Percentiles rank a stretch among this genome's conserved stretches.
Evolutionary conservation across 2,329 filamentous ascomycete species (phyloP).

Genomic region (Scytalidium lignicola): DNA sequence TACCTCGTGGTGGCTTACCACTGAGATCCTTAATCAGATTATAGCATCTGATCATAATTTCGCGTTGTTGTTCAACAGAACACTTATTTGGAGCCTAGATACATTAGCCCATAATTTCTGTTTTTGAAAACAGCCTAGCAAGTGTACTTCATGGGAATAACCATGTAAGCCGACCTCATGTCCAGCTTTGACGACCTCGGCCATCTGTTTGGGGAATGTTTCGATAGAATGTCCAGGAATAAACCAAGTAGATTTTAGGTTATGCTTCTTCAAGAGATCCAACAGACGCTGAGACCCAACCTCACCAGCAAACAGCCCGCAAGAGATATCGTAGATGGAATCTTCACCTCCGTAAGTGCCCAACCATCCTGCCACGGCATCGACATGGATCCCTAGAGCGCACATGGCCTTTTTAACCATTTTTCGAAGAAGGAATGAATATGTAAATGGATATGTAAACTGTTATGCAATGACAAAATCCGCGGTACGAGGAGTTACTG

Average conservation of each 20-base stretch:
- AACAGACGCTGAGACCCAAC: slow-evolving; percentile 53
- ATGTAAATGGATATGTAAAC: no score
- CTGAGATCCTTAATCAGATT: no score
- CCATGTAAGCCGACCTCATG: slow-evolving; percentile 40
- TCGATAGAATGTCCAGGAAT: slow-evolving; percentile 55
- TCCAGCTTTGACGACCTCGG: slow-evolving; percentile 45
- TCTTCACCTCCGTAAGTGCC: slow-evolving; percentile 46
- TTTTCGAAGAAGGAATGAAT: neutral
- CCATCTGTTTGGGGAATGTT: slow-evolving; percentile 47
- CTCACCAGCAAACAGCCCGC: slow-evolving; percentile 49
- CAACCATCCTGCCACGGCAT: slow-evolving; percentile 55
- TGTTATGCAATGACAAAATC: no score
- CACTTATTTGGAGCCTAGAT: no score
- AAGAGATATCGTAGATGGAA: slow-evolving; percentile 48
- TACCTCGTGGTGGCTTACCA: no score
- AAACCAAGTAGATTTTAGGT: slow-evolving; percentile 53
- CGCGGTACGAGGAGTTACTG: no score
- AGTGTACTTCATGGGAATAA: slow-evolving; percentile 20
- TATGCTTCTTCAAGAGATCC: slow-evolving; percentile 45
- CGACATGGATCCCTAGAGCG: slow-evolving; percentile 37
- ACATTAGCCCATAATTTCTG: no score
- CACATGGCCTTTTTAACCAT: neutral
- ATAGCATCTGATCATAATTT: no score
- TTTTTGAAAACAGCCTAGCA: no score
- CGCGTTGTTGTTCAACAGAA: no score